Evolutionary conservation across 1,284 basidiomycete genomes (phyloP).

Genomic region (Meripilus lineatus): DNA sequence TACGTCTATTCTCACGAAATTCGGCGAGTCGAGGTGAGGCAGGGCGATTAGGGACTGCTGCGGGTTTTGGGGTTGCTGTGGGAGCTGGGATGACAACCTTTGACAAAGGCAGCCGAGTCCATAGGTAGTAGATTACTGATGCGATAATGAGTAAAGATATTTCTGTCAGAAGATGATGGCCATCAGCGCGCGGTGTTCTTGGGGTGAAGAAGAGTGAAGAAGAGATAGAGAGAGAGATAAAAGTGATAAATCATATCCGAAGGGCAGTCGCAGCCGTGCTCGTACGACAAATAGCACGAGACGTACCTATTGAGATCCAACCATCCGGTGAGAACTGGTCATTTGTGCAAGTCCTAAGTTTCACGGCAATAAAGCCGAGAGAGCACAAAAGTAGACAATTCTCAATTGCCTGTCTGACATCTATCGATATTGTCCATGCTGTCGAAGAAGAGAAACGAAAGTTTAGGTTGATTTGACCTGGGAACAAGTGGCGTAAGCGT

Average conservation of each 20-base stretch:
- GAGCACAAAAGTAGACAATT: conserved; percentile 49
- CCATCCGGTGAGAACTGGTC: conserved; percentile 23
- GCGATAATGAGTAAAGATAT: conserved; percentile 50
- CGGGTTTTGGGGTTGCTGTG: conserved; percentile 19
- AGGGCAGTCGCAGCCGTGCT: background rate
- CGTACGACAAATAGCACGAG: background rate
- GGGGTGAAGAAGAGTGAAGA: no score
- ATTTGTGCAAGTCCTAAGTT: conserved; percentile 22
- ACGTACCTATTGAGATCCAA: conserved; percentile 42
- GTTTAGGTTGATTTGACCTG: conserved; percentile 36
- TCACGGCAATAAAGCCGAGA: conserved; percentile 37
- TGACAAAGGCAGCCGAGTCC: conserved; percentile 49
- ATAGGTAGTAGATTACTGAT: conserved; percentile 60
- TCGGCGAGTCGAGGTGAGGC: conserved; percentile 42
- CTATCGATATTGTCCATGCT: conserved; percentile 43
- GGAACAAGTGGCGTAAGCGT: conserved; percentile 32
- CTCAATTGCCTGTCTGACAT: conserved; percentile 54
- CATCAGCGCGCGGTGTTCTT: no score
- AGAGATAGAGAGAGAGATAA: no score
- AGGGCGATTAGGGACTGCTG: conserved; percentile 28
- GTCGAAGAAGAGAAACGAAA: conserved; percentile 38
- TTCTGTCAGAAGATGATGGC: no score
- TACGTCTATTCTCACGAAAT: conserved; percentile 39
- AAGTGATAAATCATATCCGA: no score
- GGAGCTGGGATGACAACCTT: conserved; percentile 17